Percentiles rank a stretch among this genome's conserved stretches.
These are phyloP conservation scores for Ogataea siamensis DNA, from an alignment of 805 yeast genomes.

Conservation along the genomic window DNA sequence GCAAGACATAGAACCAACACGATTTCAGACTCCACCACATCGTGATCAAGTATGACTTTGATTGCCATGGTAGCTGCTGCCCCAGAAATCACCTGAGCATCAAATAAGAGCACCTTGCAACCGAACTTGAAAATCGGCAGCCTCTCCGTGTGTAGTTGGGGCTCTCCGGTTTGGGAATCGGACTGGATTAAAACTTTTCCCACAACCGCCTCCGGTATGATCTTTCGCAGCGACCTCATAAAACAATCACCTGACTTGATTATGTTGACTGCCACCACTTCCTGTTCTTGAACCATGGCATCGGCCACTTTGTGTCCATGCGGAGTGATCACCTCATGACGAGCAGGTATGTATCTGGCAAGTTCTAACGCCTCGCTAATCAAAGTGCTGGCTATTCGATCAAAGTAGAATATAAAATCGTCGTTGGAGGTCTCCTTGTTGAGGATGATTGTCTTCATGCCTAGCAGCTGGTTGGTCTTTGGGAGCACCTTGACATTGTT, in stretches of 20 bases:
- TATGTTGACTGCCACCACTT: constrained; percentile 70
- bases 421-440: constrained; percentile 55
- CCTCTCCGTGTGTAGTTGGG: constrained; percentile 80
- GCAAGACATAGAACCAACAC: constrained; percentile 68
- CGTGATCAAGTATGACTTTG: constrained; percentile 82
- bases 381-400: constrained; percentile 71
- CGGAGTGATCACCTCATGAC: constrained; percentile 40
- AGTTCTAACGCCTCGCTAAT: constrained; percentile 67
- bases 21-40: constrained; percentile 58
- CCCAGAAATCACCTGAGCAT: constrained; percentile 87
- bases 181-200: constrained; percentile 89
- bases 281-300: constrained; percentile 38
- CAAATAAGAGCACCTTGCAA: constrained; percentile 64
- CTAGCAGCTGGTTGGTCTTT: constrained; percentile 63
- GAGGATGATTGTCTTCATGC: constrained; percentile 69
- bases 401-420: constrained; percentile 84
- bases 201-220: constrained; percentile 72
- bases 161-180: constrained; percentile 89
- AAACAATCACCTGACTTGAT: constrained; percentile 94
- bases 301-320: constrained; percentile 30
- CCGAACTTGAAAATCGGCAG: constrained; percentile 47
- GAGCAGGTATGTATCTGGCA: constrained; percentile 37
- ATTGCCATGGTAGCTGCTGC: constrained; percentile 95
- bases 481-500: constrained; percentile 40
- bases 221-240: constrained; percentile 69